Base-by-base conservation (phyloP, 331 rosid genomes). In the Telfairia occidentalis region DNA sequence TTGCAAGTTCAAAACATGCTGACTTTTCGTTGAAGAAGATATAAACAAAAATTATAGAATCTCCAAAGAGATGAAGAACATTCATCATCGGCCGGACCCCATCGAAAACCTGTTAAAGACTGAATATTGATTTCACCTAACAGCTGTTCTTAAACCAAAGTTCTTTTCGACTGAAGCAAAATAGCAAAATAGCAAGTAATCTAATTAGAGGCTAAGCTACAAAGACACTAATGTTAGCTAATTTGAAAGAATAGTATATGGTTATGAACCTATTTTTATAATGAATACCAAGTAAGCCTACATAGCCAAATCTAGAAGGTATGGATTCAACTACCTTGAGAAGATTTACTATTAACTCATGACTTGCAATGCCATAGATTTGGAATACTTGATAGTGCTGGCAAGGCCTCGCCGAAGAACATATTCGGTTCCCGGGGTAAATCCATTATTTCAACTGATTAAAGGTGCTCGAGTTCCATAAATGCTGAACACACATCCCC, bases 401-500 rank as follows among this genome's bases (percentile, higher is more conserved):
- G 74, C 24, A 67, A 76, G 86, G 82, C 80, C 83, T 83, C 81
- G 83, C 80, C 76, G 82, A 55, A 71, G 79, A 77, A 71, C 54
- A 82, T 58, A 57, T 58, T 77, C 61, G 15, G 75, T 45, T 78
- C 77, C 32, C 49, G 54, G 73, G 78, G 46, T 71, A 81, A 77
- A 48, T 45, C 52, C 46, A 75, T 45, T 45, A 75, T 79, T 75
- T 81, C 74, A 80, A 87, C 84, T 46, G 88, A 78, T 81, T 80
- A 84, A 76, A 80, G 50, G 84, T 86, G 75, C 85, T 80, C 75
- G 63, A 71, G 65, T 75, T 67, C 84, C 89, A 86, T 81, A 85
- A 87, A 83, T 76, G 82, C 82, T 77, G 87, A 83, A 80, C 88
- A 88, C 84, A 42, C 73, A 83, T 86, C 84, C 74, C 82, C 81